These are phyloP conservation scores for Alternaria burnsii DNA, from an alignment of 2,329 filamentous ascomycete species.

Conservation along the genomic window DNA sequence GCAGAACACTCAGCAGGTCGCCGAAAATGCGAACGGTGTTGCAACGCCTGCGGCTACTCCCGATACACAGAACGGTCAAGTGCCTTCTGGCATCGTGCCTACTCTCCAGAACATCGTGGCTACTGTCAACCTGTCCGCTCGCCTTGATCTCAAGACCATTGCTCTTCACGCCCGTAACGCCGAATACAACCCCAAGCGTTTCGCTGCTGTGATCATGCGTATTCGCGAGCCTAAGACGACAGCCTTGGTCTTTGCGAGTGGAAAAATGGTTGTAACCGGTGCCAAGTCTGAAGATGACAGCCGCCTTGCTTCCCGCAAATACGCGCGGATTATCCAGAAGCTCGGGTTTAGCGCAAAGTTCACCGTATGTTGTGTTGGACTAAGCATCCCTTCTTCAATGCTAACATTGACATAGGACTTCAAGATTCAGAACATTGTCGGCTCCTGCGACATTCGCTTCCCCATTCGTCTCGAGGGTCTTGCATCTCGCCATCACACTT, in stretches of 20 bases:
- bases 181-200: conserved; percentile 99
- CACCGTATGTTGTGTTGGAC: conserved; percentile 59
- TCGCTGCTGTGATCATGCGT: conserved; percentile 99
- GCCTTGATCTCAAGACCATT: conserved; percentile 97
- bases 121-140: conserved; percentile 99
- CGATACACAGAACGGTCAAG: conserved; percentile 69
- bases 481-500: conserved; percentile 97
- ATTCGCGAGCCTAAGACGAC: conserved; percentile 99
- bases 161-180: conserved; percentile 97
- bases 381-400: conserved; percentile 17
- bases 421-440: conserved; percentile 97
- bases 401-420: conserved; percentile 69
- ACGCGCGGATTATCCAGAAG: conserved; percentile 99
- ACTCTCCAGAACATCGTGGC: conserved; percentile 83
- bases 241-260: conserved; percentile 94
- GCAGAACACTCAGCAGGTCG: conserved; percentile 67
- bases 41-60: conserved; percentile 92
- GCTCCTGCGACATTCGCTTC: conserved; percentile 99
- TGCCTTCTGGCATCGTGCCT: conserved; percentile 72
- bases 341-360: conserved; percentile 99
- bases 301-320: conserved; percentile 95
- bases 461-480: conserved; percentile 96
- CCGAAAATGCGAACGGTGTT: conserved; percentile 70
- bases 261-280: conserved; percentile 99
- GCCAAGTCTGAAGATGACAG: conserved; percentile 98